phyloP scores from a whole-genome alignment of 2,329 filamentous ascomycete species.

The Macrophomina pseudophaseolina region DNA sequence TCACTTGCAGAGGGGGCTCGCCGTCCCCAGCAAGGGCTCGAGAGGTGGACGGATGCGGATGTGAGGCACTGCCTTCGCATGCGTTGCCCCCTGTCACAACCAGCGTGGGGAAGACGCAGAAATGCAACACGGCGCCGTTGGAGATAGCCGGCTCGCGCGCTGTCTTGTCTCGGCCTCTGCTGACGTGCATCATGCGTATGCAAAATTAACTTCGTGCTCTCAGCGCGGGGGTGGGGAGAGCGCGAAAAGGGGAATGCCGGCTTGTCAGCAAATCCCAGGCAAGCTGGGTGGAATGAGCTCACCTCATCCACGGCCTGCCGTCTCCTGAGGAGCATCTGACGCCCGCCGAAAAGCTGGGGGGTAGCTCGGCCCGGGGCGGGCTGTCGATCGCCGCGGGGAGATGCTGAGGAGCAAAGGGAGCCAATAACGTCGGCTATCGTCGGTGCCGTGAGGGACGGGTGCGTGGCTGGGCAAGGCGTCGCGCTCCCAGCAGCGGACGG shows the following conservation, averaged over 20 bases:
- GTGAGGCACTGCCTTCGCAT: background rate
- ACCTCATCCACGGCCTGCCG: background rate
- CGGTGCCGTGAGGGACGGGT: background rate
- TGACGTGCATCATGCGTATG: conserved; percentile 20
- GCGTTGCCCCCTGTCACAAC: background rate
- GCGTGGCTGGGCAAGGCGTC: too few relatives aligned
- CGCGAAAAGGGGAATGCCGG: background rate
- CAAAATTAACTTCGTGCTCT: conserved; percentile 8
- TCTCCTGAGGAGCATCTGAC: conserved; percentile 22
- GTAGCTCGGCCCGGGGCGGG: background rate
- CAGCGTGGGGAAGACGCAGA: background rate
- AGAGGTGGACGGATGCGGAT: background rate
- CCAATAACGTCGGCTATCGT: conserved; percentile 1
- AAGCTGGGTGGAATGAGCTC: background rate
- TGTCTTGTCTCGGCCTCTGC: background rate
- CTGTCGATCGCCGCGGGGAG: background rate
- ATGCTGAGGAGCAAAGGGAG: conserved; percentile 2
- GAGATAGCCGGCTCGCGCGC: background rate
- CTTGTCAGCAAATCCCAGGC: background rate
- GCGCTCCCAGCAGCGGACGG: too few relatives aligned
- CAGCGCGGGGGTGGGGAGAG: background rate
- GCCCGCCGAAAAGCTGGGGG: conserved; percentile 5
- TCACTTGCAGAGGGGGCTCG: background rate
- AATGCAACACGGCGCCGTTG: background rate
- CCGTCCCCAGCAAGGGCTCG: background rate